These are phyloP conservation scores for Eremomyces bilateralis DNA, from an alignment of 495 filamentous ascomycete species.

Conservation along the genomic window DNA sequence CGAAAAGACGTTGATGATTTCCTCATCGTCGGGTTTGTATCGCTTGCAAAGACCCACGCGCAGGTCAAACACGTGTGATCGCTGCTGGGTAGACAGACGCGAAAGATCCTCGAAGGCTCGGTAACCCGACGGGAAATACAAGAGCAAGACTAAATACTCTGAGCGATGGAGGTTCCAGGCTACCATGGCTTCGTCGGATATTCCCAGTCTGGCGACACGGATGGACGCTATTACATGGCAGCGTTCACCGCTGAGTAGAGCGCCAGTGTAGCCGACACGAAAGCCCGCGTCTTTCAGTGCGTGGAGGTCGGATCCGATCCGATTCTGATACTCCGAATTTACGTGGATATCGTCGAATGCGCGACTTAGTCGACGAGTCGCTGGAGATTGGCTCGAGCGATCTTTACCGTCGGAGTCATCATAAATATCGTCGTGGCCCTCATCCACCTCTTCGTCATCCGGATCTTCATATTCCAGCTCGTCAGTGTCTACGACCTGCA, in stretches of 20 bases:
- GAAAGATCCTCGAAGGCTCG: constrained; percentile 16
- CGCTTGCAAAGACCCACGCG: constrained; percentile 29
- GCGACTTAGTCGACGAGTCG: background rate
- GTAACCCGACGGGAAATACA: constrained; percentile 44
- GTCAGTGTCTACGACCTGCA: constrained; percentile 13
- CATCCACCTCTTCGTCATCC: constrained; percentile 14
- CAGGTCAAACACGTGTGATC: constrained; percentile 13
- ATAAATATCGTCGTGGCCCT: constrained; percentile 14
- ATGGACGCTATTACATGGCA: constrained; percentile 42
- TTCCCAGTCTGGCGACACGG: constrained; percentile 43
- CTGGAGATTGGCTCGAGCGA: background rate
- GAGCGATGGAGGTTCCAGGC: constrained; percentile 49
- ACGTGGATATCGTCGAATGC: constrained; percentile 1
- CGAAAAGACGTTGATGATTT: constrained; percentile 33
- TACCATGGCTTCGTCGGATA: constrained; percentile 54
- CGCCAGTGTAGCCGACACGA: constrained; percentile 39
- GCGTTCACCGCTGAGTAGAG: constrained; percentile 20
- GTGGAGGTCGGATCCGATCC: constrained; percentile 41
- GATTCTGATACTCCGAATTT: constrained; percentile 8
- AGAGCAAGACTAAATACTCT: constrained; percentile 58
- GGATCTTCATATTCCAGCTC: constrained; percentile 18
- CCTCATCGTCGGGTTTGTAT: constrained; percentile 31
- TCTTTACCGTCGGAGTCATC: constrained; percentile 9
- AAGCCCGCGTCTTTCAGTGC: constrained; percentile 44
- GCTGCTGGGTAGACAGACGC: constrained; percentile 7